These are phyloP conservation scores for Aspergillus brunneoviolaceus DNA, from an alignment of 2,329 filamentous ascomycete genomes.

Conservation along the genomic window DNA sequence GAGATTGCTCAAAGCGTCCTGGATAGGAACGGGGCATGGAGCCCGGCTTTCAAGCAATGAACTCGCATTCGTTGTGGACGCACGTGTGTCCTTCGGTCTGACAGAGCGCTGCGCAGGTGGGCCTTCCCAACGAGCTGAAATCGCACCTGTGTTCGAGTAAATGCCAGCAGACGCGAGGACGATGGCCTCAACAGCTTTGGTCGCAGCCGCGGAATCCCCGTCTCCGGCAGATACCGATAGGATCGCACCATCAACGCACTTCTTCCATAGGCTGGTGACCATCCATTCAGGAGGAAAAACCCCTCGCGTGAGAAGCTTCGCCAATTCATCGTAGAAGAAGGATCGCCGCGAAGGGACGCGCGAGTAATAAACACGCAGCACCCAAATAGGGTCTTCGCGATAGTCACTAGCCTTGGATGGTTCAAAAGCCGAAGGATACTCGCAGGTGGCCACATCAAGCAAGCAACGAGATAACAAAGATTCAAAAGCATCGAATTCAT, in stretches of 20 bases:
- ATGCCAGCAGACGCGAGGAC: constrained; percentile 31
- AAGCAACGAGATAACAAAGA: constrained; percentile 32
- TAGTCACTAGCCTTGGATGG: constrained; percentile 15
- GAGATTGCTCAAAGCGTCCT: constrained; percentile 40
- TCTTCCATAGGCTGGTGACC: constrained; percentile 40
- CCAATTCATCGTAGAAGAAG: constrained; percentile 36
- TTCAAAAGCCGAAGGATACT: constrained; percentile 30
- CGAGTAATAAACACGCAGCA: constrained; percentile 33
- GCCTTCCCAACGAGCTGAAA: not conserved
- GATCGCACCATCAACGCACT: constrained; percentile 37
- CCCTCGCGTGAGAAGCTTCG: constrained; percentile 34
- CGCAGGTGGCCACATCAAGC: constrained; percentile 19
- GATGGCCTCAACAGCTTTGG: constrained; percentile 33
- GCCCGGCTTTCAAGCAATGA: constrained; percentile 7
- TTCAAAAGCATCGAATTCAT: constrained; percentile 39
- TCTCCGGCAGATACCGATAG: constrained; percentile 39
- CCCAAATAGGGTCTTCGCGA: constrained; percentile 30
- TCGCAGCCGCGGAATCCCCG: constrained; percentile 32
- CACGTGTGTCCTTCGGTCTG: constrained; percentile 19
- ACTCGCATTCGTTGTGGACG: constrained; percentile 15
- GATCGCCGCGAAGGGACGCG: constrained; percentile 20
- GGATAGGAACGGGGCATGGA: constrained; percentile 33
- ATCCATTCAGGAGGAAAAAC: constrained; percentile 42
- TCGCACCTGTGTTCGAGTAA: not conserved
- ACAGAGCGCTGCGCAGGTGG: not conserved